Percentiles rank a stretch among this genome's conserved stretches.
Conservation (phyloP, 495 filamentous ascomycete species). For the Cercophora newfieldiana region DNA sequence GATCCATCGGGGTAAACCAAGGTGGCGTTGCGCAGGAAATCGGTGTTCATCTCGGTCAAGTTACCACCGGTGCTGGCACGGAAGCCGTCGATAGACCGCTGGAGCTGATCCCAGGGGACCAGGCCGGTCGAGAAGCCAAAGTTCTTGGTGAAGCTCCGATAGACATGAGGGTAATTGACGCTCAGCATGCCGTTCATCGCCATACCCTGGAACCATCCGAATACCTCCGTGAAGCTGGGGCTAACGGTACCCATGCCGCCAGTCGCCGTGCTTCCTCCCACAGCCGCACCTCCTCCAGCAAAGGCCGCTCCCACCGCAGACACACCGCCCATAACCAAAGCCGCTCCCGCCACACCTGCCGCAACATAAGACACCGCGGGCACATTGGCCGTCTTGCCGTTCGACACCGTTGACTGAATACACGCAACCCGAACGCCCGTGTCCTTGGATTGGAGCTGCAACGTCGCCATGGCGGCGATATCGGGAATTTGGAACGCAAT, state of each 20-base stretch:
- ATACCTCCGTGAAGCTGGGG: conserved; percentile 82
- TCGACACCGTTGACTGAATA: conserved; percentile 75
- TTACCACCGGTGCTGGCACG: conserved; percentile 80
- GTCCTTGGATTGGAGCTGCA: conserved; percentile 67
- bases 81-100: conserved; percentile 83
- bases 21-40: conserved; percentile 71
- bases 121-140: conserved; percentile 90
- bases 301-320: conserved; percentile 66
- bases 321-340: conserved; percentile 71
- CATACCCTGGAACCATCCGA: conserved; percentile 89
- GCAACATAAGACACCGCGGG: conserved; percentile 82
- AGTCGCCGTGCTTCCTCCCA: conserved; percentile 46
- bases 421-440: conserved; percentile 70
- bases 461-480: conserved; percentile 80
- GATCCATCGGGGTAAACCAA: conserved; percentile 61
- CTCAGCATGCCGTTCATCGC: conserved; percentile 96
- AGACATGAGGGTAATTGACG: conserved; percentile 81
- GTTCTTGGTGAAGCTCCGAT: conserved; percentile 84
- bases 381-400: conserved; percentile 77
- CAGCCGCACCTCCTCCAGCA: conserved; percentile 44
- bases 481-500: conserved; percentile 93
- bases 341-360: conserved; percentile 82
- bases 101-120: conserved; percentile 78
- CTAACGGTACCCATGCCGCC: conserved; percentile 69
- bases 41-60: conserved; percentile 73